Evolutionary conservation across 1,284 basidiomycete species (phyloP).

Genomic region (Ganoderma lucidum): DNA sequence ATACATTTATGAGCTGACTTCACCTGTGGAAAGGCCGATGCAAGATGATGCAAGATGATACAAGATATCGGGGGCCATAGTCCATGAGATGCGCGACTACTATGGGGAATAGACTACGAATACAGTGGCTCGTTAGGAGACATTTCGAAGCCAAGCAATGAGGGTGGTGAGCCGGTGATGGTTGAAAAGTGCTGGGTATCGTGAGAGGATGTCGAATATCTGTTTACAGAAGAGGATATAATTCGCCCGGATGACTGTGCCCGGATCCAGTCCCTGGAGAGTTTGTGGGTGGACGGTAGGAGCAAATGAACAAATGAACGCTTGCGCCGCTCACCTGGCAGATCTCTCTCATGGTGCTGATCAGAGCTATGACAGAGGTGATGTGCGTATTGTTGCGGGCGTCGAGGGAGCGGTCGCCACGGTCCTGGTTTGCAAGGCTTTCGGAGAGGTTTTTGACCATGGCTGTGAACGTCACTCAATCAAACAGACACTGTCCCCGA

Average conservation of each 20-base stretch:
- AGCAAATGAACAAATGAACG: background rate
- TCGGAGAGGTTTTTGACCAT: slow-evolving; percentile 36
- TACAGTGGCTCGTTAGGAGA: background rate
- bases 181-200: slow-evolving; percentile 17
- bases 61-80: background rate
- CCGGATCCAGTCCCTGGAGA: slow-evolving; percentile 5
- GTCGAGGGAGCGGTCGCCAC: slow-evolving; percentile 18
- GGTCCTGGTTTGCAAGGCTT: slow-evolving; percentile 22
- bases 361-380: slow-evolving; percentile 32
- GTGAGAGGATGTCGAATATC: slow-evolving; percentile 20
- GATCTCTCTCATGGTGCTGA: slow-evolving; percentile 38
- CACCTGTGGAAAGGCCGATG: background rate
- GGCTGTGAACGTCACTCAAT: slow-evolving; percentile 19
- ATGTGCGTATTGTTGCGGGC: slow-evolving; percentile 34
- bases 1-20: background rate
- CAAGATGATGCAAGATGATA: background rate
- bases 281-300: background rate
- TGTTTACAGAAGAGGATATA: slow-evolving; percentile 26
- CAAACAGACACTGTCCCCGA: background rate
- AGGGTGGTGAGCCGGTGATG: slow-evolving; percentile 21
- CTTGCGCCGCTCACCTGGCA: slow-evolving; percentile 28
- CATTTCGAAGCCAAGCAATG: slow-evolving; percentile 23
- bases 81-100: background rate
- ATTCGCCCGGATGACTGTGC: background rate
- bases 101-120: background rate